Evolutionary conservation across 2,329 filamentous ascomycete genomes (phyloP).

Genomic region (Aspergillus ochraceus): DNA sequence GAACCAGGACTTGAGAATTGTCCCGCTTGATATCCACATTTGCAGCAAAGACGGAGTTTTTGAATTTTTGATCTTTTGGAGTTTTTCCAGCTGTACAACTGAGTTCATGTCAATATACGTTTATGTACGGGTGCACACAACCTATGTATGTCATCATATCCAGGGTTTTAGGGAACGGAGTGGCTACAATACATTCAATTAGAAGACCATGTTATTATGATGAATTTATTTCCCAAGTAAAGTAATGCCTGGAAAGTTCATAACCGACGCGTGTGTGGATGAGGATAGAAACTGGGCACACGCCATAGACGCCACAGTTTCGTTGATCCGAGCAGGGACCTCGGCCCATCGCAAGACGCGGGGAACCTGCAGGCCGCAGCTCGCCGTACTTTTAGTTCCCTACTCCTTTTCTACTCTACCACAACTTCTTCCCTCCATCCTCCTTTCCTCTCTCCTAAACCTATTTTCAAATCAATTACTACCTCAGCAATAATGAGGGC

Average conservation of each 20-base stretch:
- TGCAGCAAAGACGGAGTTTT: slow-evolving; percentile 12
- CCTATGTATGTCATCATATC: neutral
- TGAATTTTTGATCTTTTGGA: slow-evolving; percentile 2
- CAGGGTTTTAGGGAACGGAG: neutral
- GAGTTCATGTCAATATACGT: neutral
- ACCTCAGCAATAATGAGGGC: slow-evolving; percentile 59
- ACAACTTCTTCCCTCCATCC: neutral
- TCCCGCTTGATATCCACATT: slow-evolving; percentile 10
- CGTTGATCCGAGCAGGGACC: slow-evolving; percentile 18
- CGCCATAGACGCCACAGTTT: neutral
- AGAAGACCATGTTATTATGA: neutral
- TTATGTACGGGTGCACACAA: neutral
- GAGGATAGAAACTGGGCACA: neutral
- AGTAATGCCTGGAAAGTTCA: neutral
- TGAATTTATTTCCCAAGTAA: neutral
- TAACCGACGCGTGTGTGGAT: neutral
- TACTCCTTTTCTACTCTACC: neutral
- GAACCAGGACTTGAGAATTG: neutral
- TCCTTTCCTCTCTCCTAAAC: neutral
- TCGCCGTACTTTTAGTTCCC: neutral
- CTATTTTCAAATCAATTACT: neutral
- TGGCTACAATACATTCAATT: neutral
- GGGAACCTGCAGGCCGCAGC: slow-evolving; percentile 2
- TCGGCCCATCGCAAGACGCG: slow-evolving; percentile 13
- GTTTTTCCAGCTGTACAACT: neutral